Base-by-base conservation (phyloP, 306 rosid genomes). In the Sesbania bispinosa region DNA sequence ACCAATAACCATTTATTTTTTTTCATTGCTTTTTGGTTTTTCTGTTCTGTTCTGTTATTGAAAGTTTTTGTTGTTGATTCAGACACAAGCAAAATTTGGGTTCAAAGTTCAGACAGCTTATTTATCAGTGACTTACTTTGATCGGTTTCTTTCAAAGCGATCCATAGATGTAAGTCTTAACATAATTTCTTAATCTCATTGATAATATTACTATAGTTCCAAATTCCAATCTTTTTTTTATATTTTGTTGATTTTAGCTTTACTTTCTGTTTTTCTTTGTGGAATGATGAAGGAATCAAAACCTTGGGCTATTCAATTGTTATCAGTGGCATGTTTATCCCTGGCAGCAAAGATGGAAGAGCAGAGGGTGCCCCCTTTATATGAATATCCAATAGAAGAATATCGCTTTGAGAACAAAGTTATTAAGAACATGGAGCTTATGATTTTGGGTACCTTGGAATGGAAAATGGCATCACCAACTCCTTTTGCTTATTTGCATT, bases 261-360 rank as follows among this genome's bases (percentile, higher is more conserved):
- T 62, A 1, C n/a, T 43, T 8, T 51, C 27, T 38, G 13, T 19
- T 36, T 73, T 38, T 62, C 26, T 51, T 7, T 64, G 5, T 65
- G 23, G 52, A 14, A 65, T 52, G 57, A 71, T 74, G 21, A 63
- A 94, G 98, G 95, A 78, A 80, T 85, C 82, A 8, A 82, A 86
- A 79, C 55, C 87, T 9, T 94, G 98, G 98, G 89, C 90, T 59
- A 60, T 90, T 74, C 76, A 84, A 67, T 70, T 94, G 32, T 43
- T 89, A 75, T 85, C 95, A 11, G 85, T 89, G 61, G 96, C 88
- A 27, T 90, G 95, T 61, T 79, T 94, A 77, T 85, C 96, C 6
- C 62, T 94, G 55, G 98, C 97, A 26, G 98, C 96, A 19, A 94
- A 94, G 83, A 90, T 94, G 95, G 98, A 90, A 84, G 97, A 94